Evolutionary conservation across 2,329 filamentous ascomycete species (phyloP).

Genomic region (Aspergillus carbonarius): DNA sequence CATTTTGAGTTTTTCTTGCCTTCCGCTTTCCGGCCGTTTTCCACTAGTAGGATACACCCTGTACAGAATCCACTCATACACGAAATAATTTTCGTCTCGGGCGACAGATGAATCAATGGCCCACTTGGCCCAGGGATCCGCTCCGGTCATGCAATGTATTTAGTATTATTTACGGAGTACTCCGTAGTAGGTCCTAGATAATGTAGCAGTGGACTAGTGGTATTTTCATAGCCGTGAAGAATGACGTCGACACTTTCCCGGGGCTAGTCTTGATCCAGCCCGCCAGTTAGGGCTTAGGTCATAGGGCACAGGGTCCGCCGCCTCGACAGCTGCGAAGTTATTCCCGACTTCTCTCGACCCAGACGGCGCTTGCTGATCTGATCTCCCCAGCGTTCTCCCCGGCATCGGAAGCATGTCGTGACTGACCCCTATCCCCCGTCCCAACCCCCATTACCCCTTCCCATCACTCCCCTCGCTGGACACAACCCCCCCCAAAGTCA

Average conservation of each 20-base stretch:
- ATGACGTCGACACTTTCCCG: constrained; percentile 10
- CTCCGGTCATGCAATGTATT: no score
- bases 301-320: constrained; percentile 21
- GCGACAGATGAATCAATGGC: background rate
- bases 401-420: background rate
- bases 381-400: background rate
- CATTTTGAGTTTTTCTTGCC: no score
- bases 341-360: background rate
- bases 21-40: background rate
- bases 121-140: background rate
- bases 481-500: background rate
- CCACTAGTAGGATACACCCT: background rate
- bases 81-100: background rate
- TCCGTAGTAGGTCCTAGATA: background rate
- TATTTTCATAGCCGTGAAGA: background rate
- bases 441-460: background rate
- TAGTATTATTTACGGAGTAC: no score
- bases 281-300: constrained; percentile 25
- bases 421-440: background rate
- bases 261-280: background rate
- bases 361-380: background rate
- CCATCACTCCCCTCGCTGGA: background rate
- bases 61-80: background rate
- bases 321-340: background rate
- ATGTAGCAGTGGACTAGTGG: no score